phyloP scores from a whole-genome alignment of 768 basidiomycete genomes.

The Mycena capillaripes region DNA sequence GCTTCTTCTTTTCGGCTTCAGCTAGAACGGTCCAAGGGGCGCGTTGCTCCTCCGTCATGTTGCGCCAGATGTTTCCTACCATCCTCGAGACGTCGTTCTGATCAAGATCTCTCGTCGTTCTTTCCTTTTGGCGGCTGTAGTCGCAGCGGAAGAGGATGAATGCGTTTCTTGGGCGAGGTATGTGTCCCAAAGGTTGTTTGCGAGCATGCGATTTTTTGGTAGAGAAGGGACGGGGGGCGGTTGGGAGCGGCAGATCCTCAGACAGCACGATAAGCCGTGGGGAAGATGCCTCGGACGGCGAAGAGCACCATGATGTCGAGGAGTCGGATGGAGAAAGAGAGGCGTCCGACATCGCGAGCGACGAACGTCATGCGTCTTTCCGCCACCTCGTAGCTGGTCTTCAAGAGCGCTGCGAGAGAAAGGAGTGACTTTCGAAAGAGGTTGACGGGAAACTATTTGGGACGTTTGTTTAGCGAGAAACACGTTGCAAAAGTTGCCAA shows the following conservation, averaged over 20 bases:
- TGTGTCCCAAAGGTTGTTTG: slow-evolving; percentile 65
- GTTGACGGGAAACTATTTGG: background rate
- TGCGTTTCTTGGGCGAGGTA: slow-evolving; percentile 81
- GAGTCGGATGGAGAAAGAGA: slow-evolving; percentile 27
- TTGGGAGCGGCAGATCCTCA: slow-evolving; percentile 32
- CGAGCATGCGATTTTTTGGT: slow-evolving; percentile 63
- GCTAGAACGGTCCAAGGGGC: slow-evolving; percentile 68
- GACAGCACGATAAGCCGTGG: background rate
- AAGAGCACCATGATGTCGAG: slow-evolving; percentile 25
- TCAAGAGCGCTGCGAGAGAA: background rate
- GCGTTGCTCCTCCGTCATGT: slow-evolving; percentile 61
- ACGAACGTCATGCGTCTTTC: slow-evolving; percentile 6
- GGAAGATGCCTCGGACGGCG: slow-evolving; percentile 16
- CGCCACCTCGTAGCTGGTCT: background rate
- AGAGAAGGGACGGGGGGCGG: slow-evolving; percentile 29
- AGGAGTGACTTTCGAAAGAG: slow-evolving; percentile 3
- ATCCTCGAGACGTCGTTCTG: slow-evolving; percentile 79
- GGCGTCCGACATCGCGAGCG: slow-evolving; percentile 15
- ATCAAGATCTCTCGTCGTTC: slow-evolving; percentile 66
- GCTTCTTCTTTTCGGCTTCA: slow-evolving; percentile 59
- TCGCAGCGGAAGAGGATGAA: slow-evolving; percentile 87
- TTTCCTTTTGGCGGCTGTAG: slow-evolving; percentile 73
- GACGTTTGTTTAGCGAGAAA: slow-evolving; percentile 21
- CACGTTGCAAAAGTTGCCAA: slow-evolving; percentile 29
- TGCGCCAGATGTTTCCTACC: slow-evolving; percentile 76